Evolutionary conservation across 1,284 basidiomycete species (phyloP), one percentile per base, ranked within the genome.

Genomic region (Irpex rosettiformis): DNA sequence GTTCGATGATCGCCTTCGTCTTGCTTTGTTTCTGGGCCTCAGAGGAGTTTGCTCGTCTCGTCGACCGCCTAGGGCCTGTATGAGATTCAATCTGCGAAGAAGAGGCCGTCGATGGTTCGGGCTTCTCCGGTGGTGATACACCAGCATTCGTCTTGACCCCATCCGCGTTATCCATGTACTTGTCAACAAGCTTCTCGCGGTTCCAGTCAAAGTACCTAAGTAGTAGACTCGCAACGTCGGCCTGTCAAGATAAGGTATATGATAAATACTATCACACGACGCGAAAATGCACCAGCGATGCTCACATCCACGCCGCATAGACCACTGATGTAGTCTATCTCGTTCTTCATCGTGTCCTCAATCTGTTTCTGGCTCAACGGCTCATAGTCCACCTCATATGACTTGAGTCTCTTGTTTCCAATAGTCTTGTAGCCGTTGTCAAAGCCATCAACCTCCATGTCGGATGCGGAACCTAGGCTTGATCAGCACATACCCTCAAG

Each of bases 181-280:
- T 88, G 77, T 97, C 93, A 63, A 93, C 93, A n/a, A 98, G 83
- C 60, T 89, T 88, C 74, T 99, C 96, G 70, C 93, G 93, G 80
- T 99, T 98, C 96, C 96, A 99, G 52, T 82, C 80, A 78, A 91
- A 88, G 75, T 94, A 80, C 29, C 95, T 86, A 52, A 99, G 79
- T 4, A 99, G 80, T 51, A 96, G 79, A 1, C 88, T 83, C 1
- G 96, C 94, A 2, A 80, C 80, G 63, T 76, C 67, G 22, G 58
- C 52, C 76, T 75, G 57, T 2, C 11, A 53, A 27, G 6, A 25
- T 11, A 18, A 24, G 18, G 21, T 27, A 56, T 28, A 3, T 2
- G 11, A 6, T 58, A 4, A 58, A n/a, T 37, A 29, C n/a, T 13
- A 25, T 54, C 25, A 28, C 24, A 42, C 13, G n/a, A 52, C n/a